Base-by-base conservation (phyloP, 495 filamentous ascomycete species). In the Hypoxylon rickii region DNA sequence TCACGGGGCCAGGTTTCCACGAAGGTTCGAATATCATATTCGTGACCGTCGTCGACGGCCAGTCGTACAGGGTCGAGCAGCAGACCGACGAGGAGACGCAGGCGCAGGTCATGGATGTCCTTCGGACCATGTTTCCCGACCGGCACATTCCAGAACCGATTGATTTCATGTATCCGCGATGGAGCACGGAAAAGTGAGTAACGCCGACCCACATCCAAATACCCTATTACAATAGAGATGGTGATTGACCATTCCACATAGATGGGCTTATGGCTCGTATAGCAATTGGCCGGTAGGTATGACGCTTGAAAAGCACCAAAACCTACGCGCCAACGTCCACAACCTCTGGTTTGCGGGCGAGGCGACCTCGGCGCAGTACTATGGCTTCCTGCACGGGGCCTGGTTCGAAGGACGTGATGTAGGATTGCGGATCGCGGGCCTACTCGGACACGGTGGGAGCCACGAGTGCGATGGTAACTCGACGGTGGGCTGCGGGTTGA, bases 331-430 rank as follows among this genome's bases (percentile, higher is more conserved):
- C n/a, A 87, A 88, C 58, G 70, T 85, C 0, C 80, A 78, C 44
- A 68, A 82, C 2, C 64, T 91, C 15, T 89, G 78, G 71, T 91
- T 89, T 66, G 86, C 87, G 0, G 88, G 88, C 1, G 88, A 90
- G 61, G 83, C 84, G 19, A 89, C 86, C 0, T 88, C 83, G 53
- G 71, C 82, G 10, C 75, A 84, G 68, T 89, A 86, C 58, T 91
- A 81, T 70, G 87, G 87, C 0, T 90, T 87, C 66, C 65, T 91
- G 70, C 88, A 90, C 55, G 71, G 70, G 5, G 70, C 70, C 1
- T 89, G 76, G 71, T 84, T 79, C 33, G 84, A 87, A 67, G 86
- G 86, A 0, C 71, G 74, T 16, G 73, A 79, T 39, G 83, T 73
- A 0, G 85, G 79, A 1, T 60, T 72, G 53, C 65, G 73, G 15